Base-by-base conservation (phyloP, 331 rosid species). In the Rosa hybrid region DNA sequence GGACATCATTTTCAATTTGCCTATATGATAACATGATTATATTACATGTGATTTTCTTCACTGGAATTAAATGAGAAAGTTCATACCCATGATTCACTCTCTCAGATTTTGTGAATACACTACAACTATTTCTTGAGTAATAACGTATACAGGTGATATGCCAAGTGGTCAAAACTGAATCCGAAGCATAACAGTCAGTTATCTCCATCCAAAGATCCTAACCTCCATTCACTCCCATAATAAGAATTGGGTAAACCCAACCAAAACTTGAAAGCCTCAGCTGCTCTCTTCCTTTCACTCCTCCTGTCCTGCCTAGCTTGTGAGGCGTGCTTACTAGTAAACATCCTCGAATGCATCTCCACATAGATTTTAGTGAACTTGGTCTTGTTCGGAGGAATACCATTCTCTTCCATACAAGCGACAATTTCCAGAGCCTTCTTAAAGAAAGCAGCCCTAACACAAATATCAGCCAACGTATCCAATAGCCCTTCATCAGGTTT, bases 321-420 rank as follows among this genome's bases (percentile, higher is more conserved):
- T 30, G 99, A 95, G 54, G 99, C 99, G 86, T 95, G 99, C 86
- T 93, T 95, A 74, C 99, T 95, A 7, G 99, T 91, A 78, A 95
- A 95, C 98, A 95, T 93, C 78, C 94, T 95, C 4, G 99, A 95
- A 82, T 93, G 99, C 99, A 95, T 93, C 85, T 93, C 99, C 86
- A 95, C 99, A 23, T 93, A 95, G 77, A 95, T 91, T 86, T 92
- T 86, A 78, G 92, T 91, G 85, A 72, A 93, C 90, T 95, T 95
- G 68, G 96, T 95, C 93, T 95, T 95, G 71, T 95, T 91, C 0
- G 99, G 99, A 57, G 99, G 54, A 69, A 95, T 95, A 20, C 96
- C 96, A 85, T 95, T 80, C 87, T 95, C 97, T 85, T 95, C 99
- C 99, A 95, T 95, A 84, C 99, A 95, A 50, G 98, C 99, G 91